Conservation (phyloP, 108 stramenopile genomes). For the Nitzschia inconspicua region DNA sequence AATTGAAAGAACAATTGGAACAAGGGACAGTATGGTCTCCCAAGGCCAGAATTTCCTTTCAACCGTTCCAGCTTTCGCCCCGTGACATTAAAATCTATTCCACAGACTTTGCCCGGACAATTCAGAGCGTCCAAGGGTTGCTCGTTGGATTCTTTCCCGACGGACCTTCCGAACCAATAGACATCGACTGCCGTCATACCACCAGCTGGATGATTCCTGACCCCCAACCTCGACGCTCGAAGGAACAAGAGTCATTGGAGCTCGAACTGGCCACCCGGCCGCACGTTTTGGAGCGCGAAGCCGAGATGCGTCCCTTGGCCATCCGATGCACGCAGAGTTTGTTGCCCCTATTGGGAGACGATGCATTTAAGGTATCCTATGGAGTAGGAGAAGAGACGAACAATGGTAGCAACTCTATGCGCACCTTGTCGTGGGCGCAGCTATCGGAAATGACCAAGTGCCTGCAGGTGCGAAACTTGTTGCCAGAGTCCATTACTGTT, state of each 20-base stretch:
- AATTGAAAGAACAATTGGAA: conserved; percentile 52
- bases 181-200: conserved; percentile 70
- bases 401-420: not conserved
- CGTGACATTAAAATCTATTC: conserved; percentile 46
- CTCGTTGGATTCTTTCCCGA: conserved; percentile 71
- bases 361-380: conserved; percentile 52
- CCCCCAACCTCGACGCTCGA: conserved; percentile 67
- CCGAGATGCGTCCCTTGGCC: conserved; percentile 45
- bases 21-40: not conserved
- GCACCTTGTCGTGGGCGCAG: conserved; percentile 47
- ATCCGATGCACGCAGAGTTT: conserved; percentile 48
- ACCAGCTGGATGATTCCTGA: conserved; percentile 69
- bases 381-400: conserved; percentile 68
- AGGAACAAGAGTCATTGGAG: conserved; percentile 65
- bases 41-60: conserved; percentile 23
- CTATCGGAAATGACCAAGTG: conserved; percentile 76
- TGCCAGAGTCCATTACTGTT: conserved; percentile 52
- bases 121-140: conserved; percentile 77
- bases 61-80: conserved; percentile 36
- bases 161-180: conserved; percentile 23
- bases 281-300: conserved; percentile 55
- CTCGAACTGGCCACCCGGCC: conserved; percentile 40
- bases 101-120: conserved; percentile 77
- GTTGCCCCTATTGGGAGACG: conserved; percentile 28
- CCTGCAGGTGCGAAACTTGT: conserved; percentile 42